Evolutionary conservation across 2,329 filamentous ascomycete species (phyloP).

Genomic region (Cryphonectria naterciae): DNA sequence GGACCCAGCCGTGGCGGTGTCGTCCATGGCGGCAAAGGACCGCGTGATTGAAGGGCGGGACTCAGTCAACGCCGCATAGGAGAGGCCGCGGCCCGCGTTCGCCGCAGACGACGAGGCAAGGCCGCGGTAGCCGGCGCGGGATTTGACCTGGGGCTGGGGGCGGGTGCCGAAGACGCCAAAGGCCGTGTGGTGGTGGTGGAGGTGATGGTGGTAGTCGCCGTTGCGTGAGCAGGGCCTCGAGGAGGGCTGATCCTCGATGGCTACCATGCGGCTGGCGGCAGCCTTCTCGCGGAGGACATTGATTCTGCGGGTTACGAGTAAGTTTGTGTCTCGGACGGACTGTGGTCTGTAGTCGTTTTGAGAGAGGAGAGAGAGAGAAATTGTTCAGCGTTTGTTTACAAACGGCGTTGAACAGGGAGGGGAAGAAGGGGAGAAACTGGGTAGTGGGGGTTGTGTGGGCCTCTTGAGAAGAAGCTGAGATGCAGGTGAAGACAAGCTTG

Average conservation of each 20-base stretch:
- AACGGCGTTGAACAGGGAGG: background rate
- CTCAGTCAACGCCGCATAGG: conserved; percentile 15
- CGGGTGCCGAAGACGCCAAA: conserved; percentile 2
- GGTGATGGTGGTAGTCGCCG: background rate
- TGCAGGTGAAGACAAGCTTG: background rate
- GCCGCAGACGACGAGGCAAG: conserved; percentile 20
- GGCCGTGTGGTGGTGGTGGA: background rate
- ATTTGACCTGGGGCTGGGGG: conserved; percentile 13
- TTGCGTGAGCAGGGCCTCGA: conserved; percentile 30
- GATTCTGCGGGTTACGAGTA: conserved; percentile 42
- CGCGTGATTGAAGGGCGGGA: conserved; percentile 21
- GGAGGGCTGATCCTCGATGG: conserved; percentile 41
- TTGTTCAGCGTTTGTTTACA: conserved; percentile 8
- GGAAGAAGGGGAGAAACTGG: background rate
- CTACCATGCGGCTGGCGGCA: conserved; percentile 52
- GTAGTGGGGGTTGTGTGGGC: background rate
- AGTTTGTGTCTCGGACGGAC: conserved; percentile 16
- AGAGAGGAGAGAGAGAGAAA: no score
- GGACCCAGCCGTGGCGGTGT: conserved; percentile 7
- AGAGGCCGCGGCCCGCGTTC: conserved; percentile 7
- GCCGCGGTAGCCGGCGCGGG: conserved; percentile 25
- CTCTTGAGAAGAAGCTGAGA: background rate
- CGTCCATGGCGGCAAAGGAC: conserved; percentile 26
- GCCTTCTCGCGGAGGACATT: conserved; percentile 57
- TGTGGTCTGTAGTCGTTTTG: conserved; percentile 1